These are phyloP conservation scores for Solanum sitiens DNA, from an alignment of 257 asterid species.

Conservation along the genomic window DNA sequence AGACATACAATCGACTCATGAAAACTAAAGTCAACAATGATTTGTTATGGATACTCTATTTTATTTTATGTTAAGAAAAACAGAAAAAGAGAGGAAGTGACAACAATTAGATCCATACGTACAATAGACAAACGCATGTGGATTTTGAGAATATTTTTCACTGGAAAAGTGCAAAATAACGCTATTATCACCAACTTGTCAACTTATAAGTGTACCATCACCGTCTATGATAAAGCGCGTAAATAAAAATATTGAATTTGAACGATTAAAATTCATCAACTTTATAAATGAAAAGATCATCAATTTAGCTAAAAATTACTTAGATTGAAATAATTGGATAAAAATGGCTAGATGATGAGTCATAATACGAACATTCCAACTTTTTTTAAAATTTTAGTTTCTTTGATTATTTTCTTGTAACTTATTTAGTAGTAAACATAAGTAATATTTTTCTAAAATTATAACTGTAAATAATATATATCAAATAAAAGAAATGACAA, in stretches of 20 bases:
- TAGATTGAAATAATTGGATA: background rate
- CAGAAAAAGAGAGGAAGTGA: background rate
- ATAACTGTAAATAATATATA: too few species aligned
- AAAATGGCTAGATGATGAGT: background rate
- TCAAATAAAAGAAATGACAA: too few species aligned
- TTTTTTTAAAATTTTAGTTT: too few species aligned
- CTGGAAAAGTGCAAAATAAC: background rate
- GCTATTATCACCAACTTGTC: background rate
- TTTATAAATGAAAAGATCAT: background rate
- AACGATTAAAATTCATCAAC: background rate
- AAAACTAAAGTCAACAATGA: background rate
- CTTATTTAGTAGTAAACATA: background rate
- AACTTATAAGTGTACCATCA: background rate
- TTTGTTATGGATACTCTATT: background rate
- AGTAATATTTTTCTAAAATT: background rate
- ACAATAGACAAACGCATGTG: background rate
- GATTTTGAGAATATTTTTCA: background rate
- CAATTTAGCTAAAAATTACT: background rate
- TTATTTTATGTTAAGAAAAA: background rate
- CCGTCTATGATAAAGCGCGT: too few species aligned
- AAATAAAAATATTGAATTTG: background rate
- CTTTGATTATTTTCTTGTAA: background rate
- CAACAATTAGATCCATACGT: background rate
- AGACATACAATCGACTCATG: background rate
- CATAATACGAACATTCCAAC: too few species aligned